phyloP scores from a whole-genome alignment of 140 eudicot species.

The Stevia rebaudiana region DNA sequence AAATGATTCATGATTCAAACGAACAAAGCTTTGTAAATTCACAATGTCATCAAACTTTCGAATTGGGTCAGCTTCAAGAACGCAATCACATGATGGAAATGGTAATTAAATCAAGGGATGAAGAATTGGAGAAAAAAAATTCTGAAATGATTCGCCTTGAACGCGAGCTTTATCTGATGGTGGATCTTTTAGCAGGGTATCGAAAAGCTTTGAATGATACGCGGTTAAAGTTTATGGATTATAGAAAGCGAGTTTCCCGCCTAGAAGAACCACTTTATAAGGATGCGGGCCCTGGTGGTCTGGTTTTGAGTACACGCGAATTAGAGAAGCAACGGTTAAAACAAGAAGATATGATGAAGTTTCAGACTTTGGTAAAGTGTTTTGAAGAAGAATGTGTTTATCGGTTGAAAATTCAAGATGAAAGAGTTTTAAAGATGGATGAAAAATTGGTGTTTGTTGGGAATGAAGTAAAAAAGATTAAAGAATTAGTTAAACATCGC shows the following conservation, averaged over 20 bases:
- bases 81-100: constrained; percentile 36
- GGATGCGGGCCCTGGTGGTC: constrained; percentile 79
- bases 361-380: constrained; percentile 26
- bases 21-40: constrained; percentile 30
- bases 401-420: constrained; percentile 29
- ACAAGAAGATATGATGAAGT: constrained; percentile 39
- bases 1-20: constrained; percentile 35
- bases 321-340: constrained; percentile 48
- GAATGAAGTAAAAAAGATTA: constrained; percentile 41
- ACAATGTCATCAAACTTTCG: constrained; percentile 36
- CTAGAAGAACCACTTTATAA: constrained; percentile 62
- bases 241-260: constrained; percentile 37
- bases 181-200: constrained; percentile 52
- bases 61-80: constrained; percentile 37
- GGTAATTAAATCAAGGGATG: constrained; percentile 36
- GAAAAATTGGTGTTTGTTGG: constrained; percentile 36
- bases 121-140: constrained; percentile 45
- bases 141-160: constrained; percentile 48
- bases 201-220: constrained; percentile 55
- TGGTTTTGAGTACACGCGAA: constrained; percentile 58
- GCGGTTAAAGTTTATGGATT: constrained; percentile 47
- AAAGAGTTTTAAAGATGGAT: constrained; percentile 26
- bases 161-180: constrained; percentile 60
- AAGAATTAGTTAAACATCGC: constrained; percentile 14
- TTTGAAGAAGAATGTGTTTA: constrained; percentile 22